These are phyloP conservation scores for Boletus sp. DNA, from an alignment of 768 basidiomycete species.

Conservation along the genomic window DNA sequence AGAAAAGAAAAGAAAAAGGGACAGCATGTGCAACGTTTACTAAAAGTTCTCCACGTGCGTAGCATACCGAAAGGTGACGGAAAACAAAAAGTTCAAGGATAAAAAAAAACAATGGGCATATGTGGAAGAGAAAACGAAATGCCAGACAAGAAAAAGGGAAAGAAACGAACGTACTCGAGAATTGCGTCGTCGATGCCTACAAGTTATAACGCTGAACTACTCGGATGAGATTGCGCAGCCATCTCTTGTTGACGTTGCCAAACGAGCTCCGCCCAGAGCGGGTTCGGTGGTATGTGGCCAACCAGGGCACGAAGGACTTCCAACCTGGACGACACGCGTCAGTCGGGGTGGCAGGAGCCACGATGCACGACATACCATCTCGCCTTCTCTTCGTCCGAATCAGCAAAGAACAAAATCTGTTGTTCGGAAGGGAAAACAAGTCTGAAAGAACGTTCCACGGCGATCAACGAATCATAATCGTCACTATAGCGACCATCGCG, in stretches of 20 bases:
- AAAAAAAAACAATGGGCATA: background rate
- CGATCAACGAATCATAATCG: slow-evolving; percentile 61
- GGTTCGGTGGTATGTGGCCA: slow-evolving; percentile 88
- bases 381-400: slow-evolving; percentile 82
- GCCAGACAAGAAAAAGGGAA: background rate
- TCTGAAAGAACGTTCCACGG: slow-evolving; percentile 82
- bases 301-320: slow-evolving; percentile 80
- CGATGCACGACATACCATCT: slow-evolving; percentile 59
- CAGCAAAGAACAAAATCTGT: slow-evolving; percentile 87
- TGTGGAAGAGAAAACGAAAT: slow-evolving; percentile 11
- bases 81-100: background rate
- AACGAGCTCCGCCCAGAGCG: slow-evolving; percentile 87
- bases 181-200: background rate
- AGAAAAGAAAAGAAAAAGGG: slow-evolving; percentile 2
- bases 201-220: background rate
- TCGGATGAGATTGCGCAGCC: slow-evolving; percentile 12
- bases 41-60: slow-evolving; percentile 3
- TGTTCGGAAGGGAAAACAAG: slow-evolving; percentile 74
- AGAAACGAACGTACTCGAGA: background rate
- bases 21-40: slow-evolving; percentile 14
- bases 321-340: slow-evolving; percentile 52
- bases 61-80: slow-evolving; percentile 13
- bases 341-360: background rate
- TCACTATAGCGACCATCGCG: slow-evolving; percentile 45
- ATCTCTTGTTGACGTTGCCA: slow-evolving; percentile 74